A percentile compares a stretch with the other conserved stretches of the same genome.
These are phyloP conservation scores for Pyricularia sp. DNA, from an alignment of 2,329 filamentous ascomycete genomes.

Conservation along the genomic window DNA sequence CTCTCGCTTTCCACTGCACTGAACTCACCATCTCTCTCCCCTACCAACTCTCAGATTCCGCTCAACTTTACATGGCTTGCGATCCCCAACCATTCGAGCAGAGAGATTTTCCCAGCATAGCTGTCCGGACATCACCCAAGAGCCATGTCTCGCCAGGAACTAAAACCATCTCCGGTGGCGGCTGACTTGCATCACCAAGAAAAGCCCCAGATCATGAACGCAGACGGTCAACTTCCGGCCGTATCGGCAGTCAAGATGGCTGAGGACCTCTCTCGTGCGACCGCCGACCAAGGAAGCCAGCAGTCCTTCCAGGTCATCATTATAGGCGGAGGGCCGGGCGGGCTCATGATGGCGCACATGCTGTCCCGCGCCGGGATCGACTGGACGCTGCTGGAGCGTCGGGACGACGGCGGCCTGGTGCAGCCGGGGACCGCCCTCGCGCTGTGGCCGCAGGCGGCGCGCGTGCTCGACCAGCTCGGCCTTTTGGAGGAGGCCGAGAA, in stretches of 20 bases:
- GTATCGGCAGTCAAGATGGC: neutral
- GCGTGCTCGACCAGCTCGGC: conserved; percentile 19
- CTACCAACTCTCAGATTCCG: neutral
- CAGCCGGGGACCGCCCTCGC: conserved; percentile 14
- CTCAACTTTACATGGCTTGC: neutral
- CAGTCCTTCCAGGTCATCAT: conserved; percentile 3
- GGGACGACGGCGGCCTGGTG: conserved; percentile 13
- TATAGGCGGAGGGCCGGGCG: conserved; percentile 8
- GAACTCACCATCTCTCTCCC: neutral
- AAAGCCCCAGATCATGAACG: neutral
- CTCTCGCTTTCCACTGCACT: neutral
- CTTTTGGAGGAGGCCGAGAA: conserved; percentile 13
- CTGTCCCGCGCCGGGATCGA: conserved; percentile 19
- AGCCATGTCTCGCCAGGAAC: neutral
- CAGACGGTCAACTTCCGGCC: neutral
- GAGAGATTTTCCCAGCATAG: neutral
- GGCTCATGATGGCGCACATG: conserved; percentile 23
- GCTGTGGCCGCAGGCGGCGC: conserved; percentile 15
- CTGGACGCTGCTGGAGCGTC: conserved; percentile 20
- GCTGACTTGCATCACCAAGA: neutral
- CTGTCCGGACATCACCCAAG: neutral
- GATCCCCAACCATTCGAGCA: neutral
- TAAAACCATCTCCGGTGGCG: neutral
- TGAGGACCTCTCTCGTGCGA: neutral
- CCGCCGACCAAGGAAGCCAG: neutral